Evolutionary conservation across 2,329 filamentous ascomycete species (phyloP).

Genomic region (Colletotrichum lentis): DNA sequence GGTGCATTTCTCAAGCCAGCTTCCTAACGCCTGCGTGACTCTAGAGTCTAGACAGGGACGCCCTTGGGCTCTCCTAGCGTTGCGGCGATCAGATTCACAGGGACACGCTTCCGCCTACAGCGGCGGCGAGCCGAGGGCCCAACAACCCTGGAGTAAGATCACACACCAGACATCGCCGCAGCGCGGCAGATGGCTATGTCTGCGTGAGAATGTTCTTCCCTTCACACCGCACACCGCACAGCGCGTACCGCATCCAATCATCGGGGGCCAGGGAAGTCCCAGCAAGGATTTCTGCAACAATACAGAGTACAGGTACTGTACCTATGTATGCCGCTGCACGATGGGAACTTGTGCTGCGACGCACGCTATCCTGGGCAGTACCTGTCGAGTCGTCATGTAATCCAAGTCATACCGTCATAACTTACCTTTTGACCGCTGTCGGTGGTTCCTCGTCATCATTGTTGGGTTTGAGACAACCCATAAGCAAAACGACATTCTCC

Average conservation of each 20-base stretch:
- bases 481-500: neutral
- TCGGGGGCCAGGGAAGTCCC: neutral
- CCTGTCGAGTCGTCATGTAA: neutral
- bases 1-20: slow-evolving; percentile 21
- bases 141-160: slow-evolving; percentile 21
- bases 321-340: slow-evolving; percentile 1
- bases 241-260: slow-evolving; percentile 37
- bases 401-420: neutral
- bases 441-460: neutral
- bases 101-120: slow-evolving; percentile 6
- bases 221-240: slow-evolving; percentile 28
- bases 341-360: slow-evolving; percentile 4
- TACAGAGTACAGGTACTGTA: too few relatives aligned
- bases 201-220: slow-evolving; percentile 19
- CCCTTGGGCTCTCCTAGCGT: slow-evolving; percentile 14
- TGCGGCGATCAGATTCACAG: slow-evolving; percentile 7
- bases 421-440: neutral
- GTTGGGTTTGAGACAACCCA: neutral
- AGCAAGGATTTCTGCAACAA: neutral
- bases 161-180: slow-evolving; percentile 11
- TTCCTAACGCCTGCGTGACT: slow-evolving; percentile 13
- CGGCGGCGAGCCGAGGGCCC: slow-evolving; percentile 21
- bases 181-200: slow-evolving; percentile 22
- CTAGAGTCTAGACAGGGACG: slow-evolving; percentile 16
- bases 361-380: neutral